A percentile compares a stretch with the other conserved stretches of the same genome.
Conservation (phyloP, 805 yeast genomes). For the Teunomyces aglyptinius region DNA sequence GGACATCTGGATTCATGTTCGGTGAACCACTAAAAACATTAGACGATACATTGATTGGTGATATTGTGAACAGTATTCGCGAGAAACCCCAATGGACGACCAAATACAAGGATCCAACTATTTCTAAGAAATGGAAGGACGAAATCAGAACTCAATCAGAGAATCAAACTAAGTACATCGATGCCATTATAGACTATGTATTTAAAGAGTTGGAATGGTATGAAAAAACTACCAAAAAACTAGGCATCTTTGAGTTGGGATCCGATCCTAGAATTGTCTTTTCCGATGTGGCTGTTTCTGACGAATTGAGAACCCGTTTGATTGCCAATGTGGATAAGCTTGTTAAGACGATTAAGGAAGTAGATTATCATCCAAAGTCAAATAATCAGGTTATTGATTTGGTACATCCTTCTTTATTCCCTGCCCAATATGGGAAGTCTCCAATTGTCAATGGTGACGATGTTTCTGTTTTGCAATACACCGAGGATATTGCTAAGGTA, state of each 20-base stretch:
- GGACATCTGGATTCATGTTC: neutral
- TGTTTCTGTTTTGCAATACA: neutral
- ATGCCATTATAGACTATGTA: constrained; percentile 12
- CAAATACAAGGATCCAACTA: constrained; percentile 19
- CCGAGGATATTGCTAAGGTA: neutral
- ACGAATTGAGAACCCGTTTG: constrained; percentile 2
- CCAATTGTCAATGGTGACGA: neutral
- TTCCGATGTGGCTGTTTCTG: constrained; percentile 7
- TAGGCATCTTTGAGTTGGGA: constrained; percentile 7
- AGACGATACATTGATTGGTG: constrained; percentile 17
- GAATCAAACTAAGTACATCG: constrained; percentile 3
- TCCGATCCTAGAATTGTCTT: constrained; percentile 7
- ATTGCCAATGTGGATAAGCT: neutral
- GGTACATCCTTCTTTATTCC: constrained; percentile 20
- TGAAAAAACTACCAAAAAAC: constrained; percentile 6
- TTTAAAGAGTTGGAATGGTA: constrained; percentile 15
- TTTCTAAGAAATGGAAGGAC: constrained; percentile 23
- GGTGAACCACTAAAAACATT: neutral
- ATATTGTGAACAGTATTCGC: constrained; percentile 17
- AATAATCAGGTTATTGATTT: constrained; percentile 15
- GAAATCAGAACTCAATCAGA: constrained; percentile 13
- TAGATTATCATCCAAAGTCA: constrained; percentile 15
- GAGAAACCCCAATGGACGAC: constrained; percentile 27
- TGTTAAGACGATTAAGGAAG: neutral
- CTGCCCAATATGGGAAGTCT: constrained; percentile 13